Percentiles rank a stretch among this genome's conserved stretches.
Evolutionary conservation across 2,329 filamentous ascomycete species (phyloP).

Genomic region (Eutypa lata): DNA sequence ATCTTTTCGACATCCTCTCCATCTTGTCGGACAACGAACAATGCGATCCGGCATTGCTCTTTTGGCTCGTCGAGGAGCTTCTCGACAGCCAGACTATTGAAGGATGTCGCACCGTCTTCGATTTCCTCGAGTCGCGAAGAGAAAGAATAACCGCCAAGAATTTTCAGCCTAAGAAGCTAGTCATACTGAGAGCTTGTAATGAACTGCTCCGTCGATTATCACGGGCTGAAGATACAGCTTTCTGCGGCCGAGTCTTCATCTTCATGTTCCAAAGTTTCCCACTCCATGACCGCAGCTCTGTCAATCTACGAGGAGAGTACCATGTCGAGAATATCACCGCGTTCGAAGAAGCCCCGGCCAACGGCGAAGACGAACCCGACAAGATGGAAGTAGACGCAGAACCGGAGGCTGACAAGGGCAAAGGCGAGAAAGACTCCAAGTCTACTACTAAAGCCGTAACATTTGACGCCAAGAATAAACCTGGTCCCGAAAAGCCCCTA

Average conservation of each 20-base stretch:
- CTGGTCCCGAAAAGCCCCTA: slow-evolving; percentile 46
- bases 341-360: slow-evolving; percentile 60
- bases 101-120: slow-evolving; percentile 87
- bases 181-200: slow-evolving; percentile 92
- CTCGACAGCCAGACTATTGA: slow-evolving; percentile 94
- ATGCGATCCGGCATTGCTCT: slow-evolving; percentile 75
- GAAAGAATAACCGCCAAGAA: slow-evolving; percentile 81
- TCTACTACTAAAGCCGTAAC: slow-evolving; percentile 40
- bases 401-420: slow-evolving; percentile 30
- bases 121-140: slow-evolving; percentile 89
- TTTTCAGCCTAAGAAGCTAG: slow-evolving; percentile 78
- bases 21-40: slow-evolving; percentile 79
- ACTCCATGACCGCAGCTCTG: slow-evolving; percentile 92
- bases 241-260: slow-evolving; percentile 96
- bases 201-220: slow-evolving; percentile 90
- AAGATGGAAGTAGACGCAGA: slow-evolving; percentile 67
- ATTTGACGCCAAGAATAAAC: slow-evolving; percentile 40
- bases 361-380: slow-evolving; percentile 35
- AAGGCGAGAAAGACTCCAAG: slow-evolving; percentile 30
- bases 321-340: slow-evolving; percentile 92
- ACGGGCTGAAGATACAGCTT: slow-evolving; percentile 94
- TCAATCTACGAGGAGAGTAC: slow-evolving; percentile 93
- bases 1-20: slow-evolving; percentile 86
- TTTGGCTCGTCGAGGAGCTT: slow-evolving; percentile 91
- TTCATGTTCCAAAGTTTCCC: slow-evolving; percentile 99